Evolutionary conservation across 192 early-diverging fungal species (phyloP).

Genomic region (Geranomyces michiganensis): DNA sequence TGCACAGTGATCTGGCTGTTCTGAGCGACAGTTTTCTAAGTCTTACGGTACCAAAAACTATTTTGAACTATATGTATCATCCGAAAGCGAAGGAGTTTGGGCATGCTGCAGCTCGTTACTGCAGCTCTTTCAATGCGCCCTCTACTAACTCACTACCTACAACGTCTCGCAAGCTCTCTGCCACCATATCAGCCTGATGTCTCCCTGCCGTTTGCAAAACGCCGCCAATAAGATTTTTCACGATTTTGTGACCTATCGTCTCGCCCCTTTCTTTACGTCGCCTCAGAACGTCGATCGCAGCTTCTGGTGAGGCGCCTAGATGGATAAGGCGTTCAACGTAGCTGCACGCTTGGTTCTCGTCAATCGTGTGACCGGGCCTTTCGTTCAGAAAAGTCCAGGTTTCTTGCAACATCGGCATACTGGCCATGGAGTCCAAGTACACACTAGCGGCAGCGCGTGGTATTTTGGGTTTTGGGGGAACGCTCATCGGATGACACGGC

Average conservation of each 20-base stretch:
- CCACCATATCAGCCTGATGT: not conserved
- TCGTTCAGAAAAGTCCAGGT: not conserved
- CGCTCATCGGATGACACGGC: not conserved
- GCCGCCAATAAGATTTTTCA: not conserved
- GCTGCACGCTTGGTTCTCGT: constrained; percentile 1
- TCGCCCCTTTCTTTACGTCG: not conserved
- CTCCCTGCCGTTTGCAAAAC: not conserved
- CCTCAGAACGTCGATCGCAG: not conserved
- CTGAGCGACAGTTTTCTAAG: too few relatives aligned
- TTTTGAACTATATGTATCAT: too few relatives aligned
- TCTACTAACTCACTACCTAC: not conserved
- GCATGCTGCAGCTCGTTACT: too few relatives aligned
- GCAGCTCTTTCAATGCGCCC: too few relatives aligned
- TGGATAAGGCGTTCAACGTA: constrained; percentile 14
- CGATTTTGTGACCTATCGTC: not conserved
- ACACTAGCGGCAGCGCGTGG: not conserved
- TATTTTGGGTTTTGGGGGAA: not conserved
- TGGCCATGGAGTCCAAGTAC: constrained; percentile 9
- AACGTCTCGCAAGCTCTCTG: not conserved
- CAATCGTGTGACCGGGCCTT: not conserved
- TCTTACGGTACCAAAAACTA: too few relatives aligned
- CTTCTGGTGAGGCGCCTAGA: not conserved
- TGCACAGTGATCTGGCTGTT: too few relatives aligned
- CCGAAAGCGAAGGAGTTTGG: too few relatives aligned
- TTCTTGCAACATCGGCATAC: constrained; percentile 5